Evolutionary conservation across 208 protist species (phyloP), one percentile per base, ranked within the genome.

Genomic region (Plasmodiophora brassicae): DNA sequence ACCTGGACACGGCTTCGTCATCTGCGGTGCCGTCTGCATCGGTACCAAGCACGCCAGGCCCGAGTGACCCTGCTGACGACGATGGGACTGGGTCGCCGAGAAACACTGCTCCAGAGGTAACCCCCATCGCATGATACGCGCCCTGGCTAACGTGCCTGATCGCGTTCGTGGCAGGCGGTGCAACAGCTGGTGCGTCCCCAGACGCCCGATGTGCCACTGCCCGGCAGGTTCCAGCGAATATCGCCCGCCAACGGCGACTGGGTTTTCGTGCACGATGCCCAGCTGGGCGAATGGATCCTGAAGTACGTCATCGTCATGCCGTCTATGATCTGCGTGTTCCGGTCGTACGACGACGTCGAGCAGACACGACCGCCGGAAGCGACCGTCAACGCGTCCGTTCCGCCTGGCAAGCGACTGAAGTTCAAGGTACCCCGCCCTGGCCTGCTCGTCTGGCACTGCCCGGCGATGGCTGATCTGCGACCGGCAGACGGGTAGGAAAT

Each of bases 291-390:
- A 78, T 78, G 65, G 65, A 38, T 5, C 32, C 14, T 38, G 14
- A 78, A 32, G n/a, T 78, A 78, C 65, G 65, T 78, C 41, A 32
- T 78, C n/a, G 65, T 78, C 10, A n/a, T 44, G 41, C 65, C 65
- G 20, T 78, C 65, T 8, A n/a, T 78, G n/a, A 78, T 78, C n/a
- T 38, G 32, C 14, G 65, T 78, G 5, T 78, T 36, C n/a, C n/a
- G 32, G n/a, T 38, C 5, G 5, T 78, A 78, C n/a, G 65, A 78
- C 32, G 65, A 78, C 14, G 20, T 78, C 32, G 10, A 5, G 5
- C 65, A 78, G 41, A 36, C 14, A 32, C 10, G 20, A 32, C 14
- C 65, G 14, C 65, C 65, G 5, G 65, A 78, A 32, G 5, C n/a
- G 10, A 78, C 41, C n/a, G 65, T 78, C 41, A 78, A 78, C n/a